phyloP scores from a whole-genome alignment of 73 alveolate species.

The Vitrella brassicaformis region DNA sequence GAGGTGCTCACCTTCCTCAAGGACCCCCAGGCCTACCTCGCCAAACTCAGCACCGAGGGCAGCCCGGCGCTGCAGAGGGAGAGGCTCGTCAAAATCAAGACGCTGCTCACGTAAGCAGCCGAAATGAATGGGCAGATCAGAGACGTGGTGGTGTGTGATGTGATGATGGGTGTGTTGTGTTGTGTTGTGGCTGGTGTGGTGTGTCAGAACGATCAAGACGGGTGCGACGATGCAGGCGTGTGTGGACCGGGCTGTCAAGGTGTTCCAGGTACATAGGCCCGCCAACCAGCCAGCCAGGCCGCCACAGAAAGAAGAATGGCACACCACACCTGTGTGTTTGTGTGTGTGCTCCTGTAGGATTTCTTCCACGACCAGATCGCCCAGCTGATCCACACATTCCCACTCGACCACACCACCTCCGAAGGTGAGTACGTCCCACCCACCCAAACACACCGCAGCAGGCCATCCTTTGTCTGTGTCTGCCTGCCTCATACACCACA shows the following conservation, averaged over 20 bases:
- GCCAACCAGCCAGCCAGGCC: too few species aligned
- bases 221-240: conserved; percentile 30
- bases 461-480: too few species aligned
- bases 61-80: conserved; percentile 36
- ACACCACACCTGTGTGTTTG: background rate
- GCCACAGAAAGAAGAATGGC: too few species aligned
- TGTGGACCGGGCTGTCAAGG: conserved; percentile 26
- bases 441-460: too few species aligned
- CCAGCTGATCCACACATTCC: conserved; percentile 80
- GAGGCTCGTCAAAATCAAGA: conserved; percentile 45
- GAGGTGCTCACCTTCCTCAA: conserved; percentile 53
- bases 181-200: too few species aligned
- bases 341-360: conserved; percentile 18
- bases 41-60: conserved; percentile 37
- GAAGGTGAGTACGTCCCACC: conserved; percentile 21
- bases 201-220: conserved; percentile 40
- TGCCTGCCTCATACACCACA: too few species aligned
- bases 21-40: conserved; percentile 47
- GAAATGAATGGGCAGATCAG: conserved; percentile 10
- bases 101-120: too few species aligned
- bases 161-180: background rate
- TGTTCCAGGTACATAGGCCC: conserved; percentile 17
- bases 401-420: conserved; percentile 77
- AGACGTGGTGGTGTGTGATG: background rate
- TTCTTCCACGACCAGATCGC: conserved; percentile 66